Evolutionary conservation across 129 eudicot species (phyloP), one percentile per base, ranked within the genome.

Genomic region (Solidago caesia): DNA sequence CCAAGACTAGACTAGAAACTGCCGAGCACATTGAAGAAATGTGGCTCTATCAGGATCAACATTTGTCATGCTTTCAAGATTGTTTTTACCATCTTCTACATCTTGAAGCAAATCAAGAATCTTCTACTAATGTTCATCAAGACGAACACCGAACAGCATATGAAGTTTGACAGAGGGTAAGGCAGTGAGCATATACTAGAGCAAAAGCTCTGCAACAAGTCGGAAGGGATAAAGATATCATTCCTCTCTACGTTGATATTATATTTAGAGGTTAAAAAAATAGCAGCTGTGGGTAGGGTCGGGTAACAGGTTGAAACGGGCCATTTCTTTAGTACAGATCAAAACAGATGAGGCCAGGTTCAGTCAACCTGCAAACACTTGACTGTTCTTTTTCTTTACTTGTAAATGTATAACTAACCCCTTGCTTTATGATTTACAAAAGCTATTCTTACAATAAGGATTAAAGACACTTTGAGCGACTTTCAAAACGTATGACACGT

Each of bases 141-240:
- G 48, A 15, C 41, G 10, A 44, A 42, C 16, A 8, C 72, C 10
- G 27, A 29, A 29, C 43, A 67, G 53, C 57, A 67, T 67, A 47
- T 67, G 72, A 67, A 46, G 43, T 67, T 47, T 67, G 72, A 67
- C 72, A 67, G 72, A 67, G 43, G 53, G 53, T 39, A 15, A 45
- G 53, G 16, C 41, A 46, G 72, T 11, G 72, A 67, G 72, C 76
- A 72, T 72, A 58, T 72, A 29, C 76, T 68, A 68, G 25, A 47
- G 13, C 44, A 48, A 43, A 21, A 43, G 43, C 67, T 57, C 57
- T 72, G 76, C 13, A 58, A 72, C 10, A 44, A 43, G 51, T 39
- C 26, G 33, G 48, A 0, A 42, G 52, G 13, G 11, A 15, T 16
- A 16, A 41, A 44, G 42, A n/a, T 42, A 41, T 53, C 29, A 59